These are phyloP conservation scores for Plantago major DNA, from an alignment of 257 asterid genomes.

Conservation along the genomic window DNA sequence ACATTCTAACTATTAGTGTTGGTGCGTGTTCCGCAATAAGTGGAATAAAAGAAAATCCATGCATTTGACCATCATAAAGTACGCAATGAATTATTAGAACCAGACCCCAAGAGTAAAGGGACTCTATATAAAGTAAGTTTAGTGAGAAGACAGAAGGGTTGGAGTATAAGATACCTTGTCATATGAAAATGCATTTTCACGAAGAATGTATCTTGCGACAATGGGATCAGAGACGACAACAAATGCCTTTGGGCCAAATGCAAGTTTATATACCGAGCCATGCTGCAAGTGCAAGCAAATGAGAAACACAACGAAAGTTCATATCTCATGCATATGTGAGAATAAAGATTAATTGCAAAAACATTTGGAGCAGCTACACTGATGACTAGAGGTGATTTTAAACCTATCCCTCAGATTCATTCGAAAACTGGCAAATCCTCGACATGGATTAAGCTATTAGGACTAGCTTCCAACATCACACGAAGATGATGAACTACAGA, in stretches of 20 bases:
- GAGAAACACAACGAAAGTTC: constrained; percentile 9
- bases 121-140: constrained; percentile 6
- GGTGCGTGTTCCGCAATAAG: too few species aligned
- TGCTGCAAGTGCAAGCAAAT: constrained; percentile 52
- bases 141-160: not conserved
- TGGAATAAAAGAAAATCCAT: not conserved
- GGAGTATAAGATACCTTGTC: constrained; percentile 62
- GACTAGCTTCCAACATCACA: too few species aligned
- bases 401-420: not conserved
- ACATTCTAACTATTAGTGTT: too few species aligned
- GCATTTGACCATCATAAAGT: not conserved
- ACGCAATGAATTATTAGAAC: too few species aligned
- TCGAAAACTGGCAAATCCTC: too few species aligned
- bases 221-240: constrained; percentile 94
- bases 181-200: constrained; percentile 89
- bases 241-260: constrained; percentile 97
- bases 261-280: constrained; percentile 91
- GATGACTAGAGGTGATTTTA: not conserved
- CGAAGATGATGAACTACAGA: too few species aligned
- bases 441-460: too few species aligned
- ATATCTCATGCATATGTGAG: not conserved
- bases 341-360: not conserved
- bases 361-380: constrained; percentile 6
- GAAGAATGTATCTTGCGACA: constrained; percentile 84
- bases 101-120: not conserved